Evolutionary conservation across 208 protist genomes (phyloP).

Genomic region (Wallacemonas collosoma): DNA sequence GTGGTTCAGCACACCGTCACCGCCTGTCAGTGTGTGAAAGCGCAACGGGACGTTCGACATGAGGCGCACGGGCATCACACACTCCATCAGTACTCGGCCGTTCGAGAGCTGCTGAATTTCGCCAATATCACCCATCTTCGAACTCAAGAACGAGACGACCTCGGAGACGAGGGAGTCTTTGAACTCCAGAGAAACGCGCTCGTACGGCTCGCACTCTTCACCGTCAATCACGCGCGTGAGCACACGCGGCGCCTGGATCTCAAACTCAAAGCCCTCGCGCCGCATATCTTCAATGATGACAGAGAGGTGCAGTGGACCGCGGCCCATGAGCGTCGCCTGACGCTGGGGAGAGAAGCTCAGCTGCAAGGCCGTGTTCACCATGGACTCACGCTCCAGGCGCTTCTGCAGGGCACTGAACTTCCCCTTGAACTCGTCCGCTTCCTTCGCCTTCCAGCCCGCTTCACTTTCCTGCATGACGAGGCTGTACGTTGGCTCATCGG

Average conservation of each 20-base stretch:
- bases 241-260: conserved; percentile 94
- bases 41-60: conserved; percentile 84
- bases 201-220: conserved; percentile 86
- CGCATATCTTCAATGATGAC: conserved; percentile 98
- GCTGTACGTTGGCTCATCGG: conserved; percentile 95
- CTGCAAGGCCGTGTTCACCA: conserved; percentile 94
- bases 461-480: conserved; percentile 92
- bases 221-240: conserved; percentile 83
- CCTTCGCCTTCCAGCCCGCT: conserved; percentile 91
- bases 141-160: conserved; percentile 86
- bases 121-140: conserved; percentile 88
- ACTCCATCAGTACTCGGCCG: conserved; percentile 79
- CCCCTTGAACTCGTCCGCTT: conserved; percentile 79
- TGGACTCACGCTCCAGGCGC: conserved; percentile 88
- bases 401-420: conserved; percentile 62
- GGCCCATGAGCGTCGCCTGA: conserved; percentile 89
- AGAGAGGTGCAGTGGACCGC: conserved; percentile 97
- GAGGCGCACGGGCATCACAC: conserved; percentile 87
- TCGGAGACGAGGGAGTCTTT: conserved; percentile 66
- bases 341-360: conserved; percentile 47
- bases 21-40: conserved; percentile 87
- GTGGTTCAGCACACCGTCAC: conserved; percentile 89
- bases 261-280: conserved; percentile 97
- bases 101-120: conserved; percentile 82
- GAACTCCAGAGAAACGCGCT: conserved; percentile 84